Conservation (phyloP, 2,329 filamentous ascomycete genomes). For the Stagonosporopsis vannaccii region DNA sequence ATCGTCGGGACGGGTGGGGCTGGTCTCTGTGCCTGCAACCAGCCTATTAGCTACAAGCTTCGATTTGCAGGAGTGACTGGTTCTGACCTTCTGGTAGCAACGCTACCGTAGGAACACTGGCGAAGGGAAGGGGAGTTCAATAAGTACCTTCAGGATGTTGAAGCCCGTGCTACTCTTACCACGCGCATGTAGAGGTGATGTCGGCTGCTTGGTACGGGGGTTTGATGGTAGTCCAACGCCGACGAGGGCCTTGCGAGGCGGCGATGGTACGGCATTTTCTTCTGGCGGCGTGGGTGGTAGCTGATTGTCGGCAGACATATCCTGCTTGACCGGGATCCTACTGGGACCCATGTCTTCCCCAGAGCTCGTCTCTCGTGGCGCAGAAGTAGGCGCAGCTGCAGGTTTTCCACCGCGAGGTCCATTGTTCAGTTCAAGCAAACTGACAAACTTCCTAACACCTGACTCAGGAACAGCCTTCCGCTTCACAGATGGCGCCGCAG, state of each 20-base stretch:
- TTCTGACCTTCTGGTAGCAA: slow-evolving; percentile 7
- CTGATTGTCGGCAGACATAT: slow-evolving; percentile 11
- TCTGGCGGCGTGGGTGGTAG: slow-evolving; percentile 45
- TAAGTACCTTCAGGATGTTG: slow-evolving; percentile 47
- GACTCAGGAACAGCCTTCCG: slow-evolving; percentile 35
- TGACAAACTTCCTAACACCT: slow-evolving; percentile 35
- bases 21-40: slow-evolving; percentile 29
- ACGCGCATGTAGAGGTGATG: slow-evolving; percentile 38
- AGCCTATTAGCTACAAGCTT: not conserved
- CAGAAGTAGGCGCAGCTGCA: slow-evolving; percentile 29
- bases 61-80: not conserved
- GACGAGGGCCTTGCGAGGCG: slow-evolving; percentile 34
- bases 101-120: slow-evolving; percentile 31
- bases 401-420: slow-evolving; percentile 42
- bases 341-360: slow-evolving; percentile 2
- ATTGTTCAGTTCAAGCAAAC: slow-evolving; percentile 37
- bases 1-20: slow-evolving; percentile 27
- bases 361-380: slow-evolving; percentile 23
- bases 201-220: slow-evolving; percentile 33
- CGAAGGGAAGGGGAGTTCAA: slow-evolving; percentile 32
- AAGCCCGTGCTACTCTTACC: slow-evolving; percentile 50
- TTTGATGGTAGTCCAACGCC: slow-evolving; percentile 40
- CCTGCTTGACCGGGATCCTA: slow-evolving; percentile 2
- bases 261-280: slow-evolving; percentile 20
- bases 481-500: slow-evolving; percentile 26